phyloP scores from a whole-genome alignment of 306 rosid genomes.

The Dicorynia guianensis region DNA sequence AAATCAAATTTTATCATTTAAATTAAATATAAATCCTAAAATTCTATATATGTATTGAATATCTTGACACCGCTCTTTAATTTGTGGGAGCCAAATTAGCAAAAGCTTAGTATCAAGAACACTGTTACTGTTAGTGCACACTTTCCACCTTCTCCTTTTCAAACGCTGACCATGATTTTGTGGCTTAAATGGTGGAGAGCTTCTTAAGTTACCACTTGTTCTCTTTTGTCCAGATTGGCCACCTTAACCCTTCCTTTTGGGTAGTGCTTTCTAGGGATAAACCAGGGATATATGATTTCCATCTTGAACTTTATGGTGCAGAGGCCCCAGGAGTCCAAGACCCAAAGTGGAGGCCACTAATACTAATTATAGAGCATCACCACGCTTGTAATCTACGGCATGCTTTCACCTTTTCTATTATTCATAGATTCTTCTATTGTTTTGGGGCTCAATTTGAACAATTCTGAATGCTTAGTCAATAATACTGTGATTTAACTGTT shows the following conservation, averaged over 20 bases:
- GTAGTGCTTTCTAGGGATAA: background rate
- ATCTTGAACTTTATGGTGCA: background rate
- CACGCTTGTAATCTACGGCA: background rate
- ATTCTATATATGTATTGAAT: too few species aligned
- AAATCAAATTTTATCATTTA: too few species aligned
- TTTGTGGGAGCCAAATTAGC: too few species aligned
- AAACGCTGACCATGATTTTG: conserved; percentile 29
- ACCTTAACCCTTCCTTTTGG: background rate
- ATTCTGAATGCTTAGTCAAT: too few species aligned
- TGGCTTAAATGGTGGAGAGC: background rate
- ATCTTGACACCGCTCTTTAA: too few species aligned
- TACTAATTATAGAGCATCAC: background rate
- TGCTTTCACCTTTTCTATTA: background rate
- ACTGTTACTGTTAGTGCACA: conserved; percentile 6
- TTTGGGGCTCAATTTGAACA: too few species aligned
- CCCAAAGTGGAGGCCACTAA: background rate
- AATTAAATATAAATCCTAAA: too few species aligned
- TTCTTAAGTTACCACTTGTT: background rate
- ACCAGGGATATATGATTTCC: background rate
- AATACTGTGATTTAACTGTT: too few species aligned
- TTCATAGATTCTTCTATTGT: too few species aligned
- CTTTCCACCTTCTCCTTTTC: conserved; percentile 32
- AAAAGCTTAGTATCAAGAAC: conserved; percentile 38
- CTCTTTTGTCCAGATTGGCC: background rate
- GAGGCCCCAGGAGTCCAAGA: too few species aligned